Conservation (phyloP, 2,329 filamentous ascomycete genomes). For the Cryphonectria nitschkei region DNA sequence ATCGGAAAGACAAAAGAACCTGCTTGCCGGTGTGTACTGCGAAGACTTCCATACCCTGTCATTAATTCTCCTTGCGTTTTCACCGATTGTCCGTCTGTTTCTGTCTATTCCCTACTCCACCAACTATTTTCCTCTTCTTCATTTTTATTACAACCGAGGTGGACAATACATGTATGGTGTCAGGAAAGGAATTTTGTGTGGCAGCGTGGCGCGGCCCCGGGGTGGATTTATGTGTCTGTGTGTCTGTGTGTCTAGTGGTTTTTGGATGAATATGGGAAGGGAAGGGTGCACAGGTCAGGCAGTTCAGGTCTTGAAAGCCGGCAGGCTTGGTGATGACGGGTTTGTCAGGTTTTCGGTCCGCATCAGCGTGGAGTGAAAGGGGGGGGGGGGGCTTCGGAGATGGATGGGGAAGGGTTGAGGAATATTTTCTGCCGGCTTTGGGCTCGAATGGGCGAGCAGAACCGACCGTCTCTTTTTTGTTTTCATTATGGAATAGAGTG, state of each 20-base stretch:
- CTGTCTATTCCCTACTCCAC: slow-evolving; percentile 10
- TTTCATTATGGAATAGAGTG: neutral
- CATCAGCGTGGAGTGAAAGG: slow-evolving; percentile 13
- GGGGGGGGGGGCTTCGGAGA: neutral
- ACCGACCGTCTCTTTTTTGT: neutral
- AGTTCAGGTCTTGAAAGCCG: neutral
- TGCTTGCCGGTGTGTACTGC: slow-evolving; percentile 25
- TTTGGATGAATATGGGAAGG: slow-evolving; percentile 5
- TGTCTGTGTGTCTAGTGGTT: slow-evolving; percentile 1
- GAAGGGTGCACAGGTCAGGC: neutral
- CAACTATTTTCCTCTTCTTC: neutral
- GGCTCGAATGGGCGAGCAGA: neutral
- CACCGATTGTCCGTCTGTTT: slow-evolving; percentile 19
- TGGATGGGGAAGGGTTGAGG: neutral
- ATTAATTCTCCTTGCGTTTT: slow-evolving; percentile 24
- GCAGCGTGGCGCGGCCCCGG: neutral
- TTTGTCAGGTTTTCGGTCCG: slow-evolving; percentile 7
- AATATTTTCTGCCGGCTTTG: neutral
- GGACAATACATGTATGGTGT: slow-evolving; percentile 3
- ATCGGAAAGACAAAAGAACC: slow-evolving; percentile 28
- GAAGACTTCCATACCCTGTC: slow-evolving; percentile 26
- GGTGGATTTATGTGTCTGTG: neutral
- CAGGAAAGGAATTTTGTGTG: neutral
- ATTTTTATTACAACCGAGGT: neutral
- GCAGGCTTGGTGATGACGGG: slow-evolving; percentile 5